phyloP scores from a whole-genome alignment of 768 basidiomycete genomes.

The Lactarius quietus region DNA sequence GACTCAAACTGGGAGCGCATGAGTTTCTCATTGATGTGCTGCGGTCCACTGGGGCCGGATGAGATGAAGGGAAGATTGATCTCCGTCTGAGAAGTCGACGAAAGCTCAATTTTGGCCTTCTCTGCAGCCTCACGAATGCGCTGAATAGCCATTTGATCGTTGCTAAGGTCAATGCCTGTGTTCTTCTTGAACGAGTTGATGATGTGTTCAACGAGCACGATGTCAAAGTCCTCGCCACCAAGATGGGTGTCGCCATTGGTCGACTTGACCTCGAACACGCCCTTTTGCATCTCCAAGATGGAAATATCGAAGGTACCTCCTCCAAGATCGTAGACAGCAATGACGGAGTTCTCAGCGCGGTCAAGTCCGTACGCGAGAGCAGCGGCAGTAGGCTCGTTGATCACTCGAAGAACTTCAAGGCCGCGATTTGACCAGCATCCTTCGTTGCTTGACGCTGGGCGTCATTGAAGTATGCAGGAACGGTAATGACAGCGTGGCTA shows the following conservation, averaged over 20 bases:
- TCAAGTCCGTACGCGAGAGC: slow-evolving; percentile 98
- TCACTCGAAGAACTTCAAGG: slow-evolving; percentile 94
- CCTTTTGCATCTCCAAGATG: slow-evolving; percentile 98
- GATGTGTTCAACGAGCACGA: slow-evolving; percentile 81
- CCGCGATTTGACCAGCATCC: slow-evolving; percentile 96
- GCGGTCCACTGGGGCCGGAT: slow-evolving; percentile 89
- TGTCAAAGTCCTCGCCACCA: slow-evolving; percentile 94
- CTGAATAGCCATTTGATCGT: slow-evolving; percentile 96
- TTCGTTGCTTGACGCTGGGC: slow-evolving; percentile 99
- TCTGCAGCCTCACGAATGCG: slow-evolving; percentile 99
- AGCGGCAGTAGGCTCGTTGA: slow-evolving; percentile 98
- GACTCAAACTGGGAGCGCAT: slow-evolving; percentile 87
- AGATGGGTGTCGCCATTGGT: slow-evolving; percentile 99
- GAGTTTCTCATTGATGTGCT: slow-evolving; percentile 94
- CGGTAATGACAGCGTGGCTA: slow-evolving; percentile 88
- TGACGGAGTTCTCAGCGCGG: slow-evolving; percentile 71
- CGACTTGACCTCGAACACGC: slow-evolving; percentile 99
- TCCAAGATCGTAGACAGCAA: slow-evolving; percentile 98
- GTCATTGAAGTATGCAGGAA: slow-evolving; percentile 99
- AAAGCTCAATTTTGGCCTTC: slow-evolving; percentile 99
- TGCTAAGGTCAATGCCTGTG: slow-evolving; percentile 70
- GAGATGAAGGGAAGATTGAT: slow-evolving; percentile 99
- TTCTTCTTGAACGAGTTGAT: slow-evolving; percentile 95
- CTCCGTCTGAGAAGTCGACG: slow-evolving; percentile 92
- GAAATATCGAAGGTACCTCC: slow-evolving; percentile 99